These are phyloP conservation scores for Corylus americana DNA, from an alignment of 306 rosid genomes.

Conservation along the genomic window DNA sequence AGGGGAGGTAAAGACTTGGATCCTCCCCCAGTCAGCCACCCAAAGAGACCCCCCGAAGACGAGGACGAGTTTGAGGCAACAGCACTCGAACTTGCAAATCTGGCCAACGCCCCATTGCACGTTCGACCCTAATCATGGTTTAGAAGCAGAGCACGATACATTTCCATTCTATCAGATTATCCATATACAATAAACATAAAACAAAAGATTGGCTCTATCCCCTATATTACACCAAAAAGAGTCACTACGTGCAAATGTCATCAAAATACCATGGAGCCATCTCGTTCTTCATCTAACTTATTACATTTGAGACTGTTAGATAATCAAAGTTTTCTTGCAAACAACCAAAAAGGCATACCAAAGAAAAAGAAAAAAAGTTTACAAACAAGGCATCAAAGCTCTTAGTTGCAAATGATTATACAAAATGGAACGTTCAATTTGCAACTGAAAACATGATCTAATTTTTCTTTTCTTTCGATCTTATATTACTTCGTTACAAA, in stretches of 20 bases:
- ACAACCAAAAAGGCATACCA: neutral
- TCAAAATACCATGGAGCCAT: neutral
- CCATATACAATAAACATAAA: neutral
- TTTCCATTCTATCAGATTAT: constrained; percentile 20
- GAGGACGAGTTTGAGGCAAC: constrained; percentile 49
- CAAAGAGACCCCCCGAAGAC: constrained; percentile 65
- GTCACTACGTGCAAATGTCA: neutral
- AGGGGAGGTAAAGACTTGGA: constrained; percentile 59
- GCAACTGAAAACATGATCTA: no score
- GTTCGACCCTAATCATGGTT: constrained; percentile 53
- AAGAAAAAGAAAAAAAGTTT: neutral
- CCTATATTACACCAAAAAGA: neutral
- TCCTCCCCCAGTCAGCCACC: constrained; percentile 71
- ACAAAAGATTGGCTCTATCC: neutral
- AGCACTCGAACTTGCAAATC: constrained; percentile 76
- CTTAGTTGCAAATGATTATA: neutral
- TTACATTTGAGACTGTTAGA: no score
- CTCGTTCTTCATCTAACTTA: neutral
- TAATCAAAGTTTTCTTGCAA: neutral
- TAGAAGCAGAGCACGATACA: constrained; percentile 3
- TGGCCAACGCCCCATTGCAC: constrained; percentile 40
- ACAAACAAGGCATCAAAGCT: constrained; percentile 4
- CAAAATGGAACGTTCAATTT: neutral
- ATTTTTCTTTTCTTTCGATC: neutral
- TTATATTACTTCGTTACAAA: neutral